Conservation (phyloP, 345 rosid genomes). For the Cardamine resedifolia region DNA sequence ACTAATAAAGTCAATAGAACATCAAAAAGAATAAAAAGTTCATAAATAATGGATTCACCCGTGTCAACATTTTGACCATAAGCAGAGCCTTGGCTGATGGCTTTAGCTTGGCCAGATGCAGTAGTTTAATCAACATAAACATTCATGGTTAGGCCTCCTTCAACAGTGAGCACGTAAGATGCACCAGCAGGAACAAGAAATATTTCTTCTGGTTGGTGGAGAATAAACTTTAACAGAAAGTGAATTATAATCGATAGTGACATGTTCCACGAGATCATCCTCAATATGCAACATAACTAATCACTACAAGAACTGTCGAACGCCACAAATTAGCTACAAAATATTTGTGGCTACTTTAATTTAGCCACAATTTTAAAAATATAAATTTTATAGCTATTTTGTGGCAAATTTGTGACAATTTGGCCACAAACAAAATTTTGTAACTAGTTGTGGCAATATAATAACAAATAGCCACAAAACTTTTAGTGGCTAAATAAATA, state of each 20-base stretch:
- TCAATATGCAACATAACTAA: slow-evolving; percentile 63
- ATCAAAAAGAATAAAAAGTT: neutral
- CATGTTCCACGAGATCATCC: slow-evolving; percentile 63
- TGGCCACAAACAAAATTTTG: no score
- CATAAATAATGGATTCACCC: neutral
- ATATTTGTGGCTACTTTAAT: no score
- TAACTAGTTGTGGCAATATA: no score
- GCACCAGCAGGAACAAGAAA: slow-evolving; percentile 92
- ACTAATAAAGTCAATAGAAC: neutral
- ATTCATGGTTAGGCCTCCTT: slow-evolving; percentile 84
- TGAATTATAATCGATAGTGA: slow-evolving; percentile 41
- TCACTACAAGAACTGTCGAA: no score
- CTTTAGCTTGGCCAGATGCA: neutral
- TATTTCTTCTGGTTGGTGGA: slow-evolving; percentile 56
- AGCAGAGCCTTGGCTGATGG: neutral
- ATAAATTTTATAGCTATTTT: no score
- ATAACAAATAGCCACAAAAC: no score
- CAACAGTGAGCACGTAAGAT: slow-evolving; percentile 61
- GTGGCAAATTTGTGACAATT: no score
- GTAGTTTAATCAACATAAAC: slow-evolving; percentile 57
- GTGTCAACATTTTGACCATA: neutral
- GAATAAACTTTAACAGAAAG: slow-evolving; percentile 62
- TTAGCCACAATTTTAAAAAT: no score
- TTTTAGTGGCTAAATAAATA: no score
- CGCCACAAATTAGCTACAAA: no score